Conservation (phyloP, 768 basidiomycete genomes). For the Phallus indusiatus region DNA sequence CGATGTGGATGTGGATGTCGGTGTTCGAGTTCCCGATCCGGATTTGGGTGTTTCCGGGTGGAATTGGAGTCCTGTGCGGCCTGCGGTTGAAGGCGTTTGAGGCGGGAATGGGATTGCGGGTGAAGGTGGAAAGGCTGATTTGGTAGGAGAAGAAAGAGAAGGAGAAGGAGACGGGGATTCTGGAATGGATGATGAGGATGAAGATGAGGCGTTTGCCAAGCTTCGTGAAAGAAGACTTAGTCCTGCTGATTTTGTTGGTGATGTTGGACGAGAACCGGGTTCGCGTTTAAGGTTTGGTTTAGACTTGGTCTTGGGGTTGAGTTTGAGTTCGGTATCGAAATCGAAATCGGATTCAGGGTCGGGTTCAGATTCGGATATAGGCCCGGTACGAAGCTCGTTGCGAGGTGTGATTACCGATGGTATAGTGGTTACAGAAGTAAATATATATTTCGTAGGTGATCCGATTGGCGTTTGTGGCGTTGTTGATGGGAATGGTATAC, state of each 20-base stretch:
- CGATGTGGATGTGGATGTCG: slow-evolving; percentile 41
- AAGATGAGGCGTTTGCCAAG: background rate
- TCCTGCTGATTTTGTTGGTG: background rate
- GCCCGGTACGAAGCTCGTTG: background rate
- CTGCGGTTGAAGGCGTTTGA: slow-evolving; percentile 53
- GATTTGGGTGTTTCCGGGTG: background rate
- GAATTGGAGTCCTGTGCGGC: slow-evolving; percentile 19
- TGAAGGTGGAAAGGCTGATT: slow-evolving; percentile 13
- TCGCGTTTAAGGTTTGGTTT: too few relatives aligned
- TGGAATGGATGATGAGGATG: background rate
- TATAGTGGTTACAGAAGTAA: background rate
- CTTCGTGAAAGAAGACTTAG: background rate
- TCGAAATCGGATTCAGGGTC: too few relatives aligned
- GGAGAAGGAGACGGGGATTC: background rate
- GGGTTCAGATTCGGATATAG: too few relatives aligned
- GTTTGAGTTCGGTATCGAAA: too few relatives aligned
- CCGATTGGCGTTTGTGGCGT: slow-evolving; percentile 17
- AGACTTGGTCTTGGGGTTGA: too few relatives aligned
- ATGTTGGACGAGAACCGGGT: background rate
- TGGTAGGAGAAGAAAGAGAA: background rate
- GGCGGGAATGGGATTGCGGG: slow-evolving; percentile 39
- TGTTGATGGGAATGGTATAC: slow-evolving; percentile 41
- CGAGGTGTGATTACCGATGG: background rate
- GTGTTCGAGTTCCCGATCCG: slow-evolving; percentile 34
- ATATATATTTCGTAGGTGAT: background rate